phyloP scores from a whole-genome alignment of 495 filamentous ascomycete genomes.

The Neohortaea acidophila region DNA sequence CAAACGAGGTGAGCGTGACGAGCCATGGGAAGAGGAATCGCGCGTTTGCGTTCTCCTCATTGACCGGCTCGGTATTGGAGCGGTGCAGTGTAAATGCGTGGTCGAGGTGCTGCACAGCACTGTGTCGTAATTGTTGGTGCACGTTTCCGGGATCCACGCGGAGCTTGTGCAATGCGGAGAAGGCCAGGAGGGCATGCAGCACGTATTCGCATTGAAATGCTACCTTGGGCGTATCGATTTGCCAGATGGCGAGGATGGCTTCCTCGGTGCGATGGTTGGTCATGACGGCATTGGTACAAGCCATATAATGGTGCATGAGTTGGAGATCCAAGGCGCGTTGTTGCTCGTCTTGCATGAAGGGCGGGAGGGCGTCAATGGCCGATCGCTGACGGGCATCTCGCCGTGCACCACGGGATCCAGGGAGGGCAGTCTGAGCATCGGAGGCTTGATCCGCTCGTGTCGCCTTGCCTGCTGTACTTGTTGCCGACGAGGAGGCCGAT shows the following conservation, averaged over 20 bases:
- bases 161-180: conserved; percentile 14
- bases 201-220: conserved; percentile 13
- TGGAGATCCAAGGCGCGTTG: conserved; percentile 15
- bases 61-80: conserved; percentile 1
- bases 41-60: conserved; percentile 13
- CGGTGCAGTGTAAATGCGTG: conserved; percentile 13
- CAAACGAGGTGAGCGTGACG: conserved; percentile 13
- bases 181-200: conserved; percentile 15
- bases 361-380: no score
- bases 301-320: conserved; percentile 16
- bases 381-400: no score
- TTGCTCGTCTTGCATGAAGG: no score
- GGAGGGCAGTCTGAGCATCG: no score
- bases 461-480: no score
- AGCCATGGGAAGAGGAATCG: conserved; percentile 16
- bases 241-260: conserved; percentile 7
- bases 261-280: conserved; percentile 8
- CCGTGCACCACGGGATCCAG: no score
- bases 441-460: no score
- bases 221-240: conserved; percentile 12
- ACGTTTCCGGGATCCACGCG: conserved; percentile 7
- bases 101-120: conserved; percentile 17
- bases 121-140: conserved; percentile 5
- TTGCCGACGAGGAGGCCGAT: conserved; percentile 10
- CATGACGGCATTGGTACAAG: conserved; percentile 6